A percentile compares a stretch with the other conserved stretches of the same genome.
These are phyloP conservation scores for Macrocybe gigantea DNA, from an alignment of 768 basidiomycete genomes.

Conservation along the genomic window DNA sequence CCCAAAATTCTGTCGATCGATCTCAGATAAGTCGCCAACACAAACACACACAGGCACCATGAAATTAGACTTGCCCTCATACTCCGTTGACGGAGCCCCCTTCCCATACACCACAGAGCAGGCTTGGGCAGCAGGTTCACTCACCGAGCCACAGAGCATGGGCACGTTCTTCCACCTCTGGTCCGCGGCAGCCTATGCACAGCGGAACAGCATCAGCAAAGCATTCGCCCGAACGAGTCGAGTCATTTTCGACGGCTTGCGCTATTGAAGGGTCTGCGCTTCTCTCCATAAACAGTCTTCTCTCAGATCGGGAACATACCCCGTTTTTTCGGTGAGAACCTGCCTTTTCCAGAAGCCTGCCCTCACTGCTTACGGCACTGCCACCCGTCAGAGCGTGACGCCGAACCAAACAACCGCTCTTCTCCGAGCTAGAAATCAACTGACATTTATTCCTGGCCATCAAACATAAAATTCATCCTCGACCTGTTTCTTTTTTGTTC, in stretches of 20 bases:
- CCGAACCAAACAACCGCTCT: constrained; percentile 4
- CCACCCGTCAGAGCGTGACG: constrained; percentile 9
- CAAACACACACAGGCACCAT: constrained; percentile 6
- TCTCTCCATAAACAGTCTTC: constrained; percentile 3
- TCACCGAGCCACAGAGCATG: neutral
- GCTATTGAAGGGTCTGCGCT: neutral
- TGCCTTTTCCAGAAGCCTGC: constrained; percentile 10
- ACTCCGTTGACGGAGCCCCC: neutral
- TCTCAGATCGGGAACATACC: constrained; percentile 11
- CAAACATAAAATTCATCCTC: neutral
- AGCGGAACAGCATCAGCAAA: no score
- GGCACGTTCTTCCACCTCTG: neutral
- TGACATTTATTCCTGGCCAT: constrained; percentile 3
- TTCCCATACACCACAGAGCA: neutral
- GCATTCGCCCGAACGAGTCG: neutral
- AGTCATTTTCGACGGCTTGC: neutral
- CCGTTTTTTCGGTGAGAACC: constrained; percentile 5
- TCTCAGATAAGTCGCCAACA: constrained; percentile 14
- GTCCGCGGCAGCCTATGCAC: no score
- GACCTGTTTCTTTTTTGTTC: neutral
- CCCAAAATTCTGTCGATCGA: constrained; percentile 13
- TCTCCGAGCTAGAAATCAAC: constrained; percentile 7
- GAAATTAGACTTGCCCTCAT: neutral
- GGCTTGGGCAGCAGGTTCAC: neutral
- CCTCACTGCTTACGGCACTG: constrained; percentile 11